Base-by-base conservation (phyloP, 2,329 filamentous ascomycete species). In the Periconia macrospinosa region DNA sequence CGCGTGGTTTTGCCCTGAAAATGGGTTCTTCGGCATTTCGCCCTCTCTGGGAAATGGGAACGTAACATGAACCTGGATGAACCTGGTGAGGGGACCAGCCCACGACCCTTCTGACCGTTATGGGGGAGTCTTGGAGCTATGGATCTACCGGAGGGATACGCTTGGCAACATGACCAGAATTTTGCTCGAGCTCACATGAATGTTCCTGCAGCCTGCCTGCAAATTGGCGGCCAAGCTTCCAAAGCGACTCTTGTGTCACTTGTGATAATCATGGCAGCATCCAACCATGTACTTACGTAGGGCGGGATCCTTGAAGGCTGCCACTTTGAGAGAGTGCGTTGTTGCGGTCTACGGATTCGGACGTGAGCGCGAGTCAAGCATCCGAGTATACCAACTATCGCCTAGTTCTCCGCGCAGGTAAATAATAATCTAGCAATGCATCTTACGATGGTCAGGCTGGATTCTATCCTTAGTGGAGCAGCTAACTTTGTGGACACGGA, bases 381-480 rank as follows among this genome's bases (percentile, higher is more conserved):
- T 14, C 35, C 35, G 10, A 40, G 35, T 40, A 17, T 37, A 30
- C 15, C 41, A 14, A 27, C 20, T 23, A 43, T 41, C 14, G 35
- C n/a, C 30, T n/a, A 37, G 8, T 18, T 13, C 10, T 17, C 7
- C 11, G 23, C 23, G 23, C 23, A 8, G 23, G 8, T 27, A 6
- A 37, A n/a, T n/a, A 37, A 37, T 5, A 37, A 37, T 33, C 33
- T 13, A 10, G 33, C 33, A 37, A 37, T n/a, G 11, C 11, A 37
- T 14, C 33, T 37, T 37, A 52, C 50, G 40, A 23, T 51, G 40
- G 42, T 51, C 50, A 56, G 46, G 47, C 45, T 50, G 42, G 33
- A 51, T 52, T 49, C 57, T 56, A 46, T 55, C 52, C 50, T 50
- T 60, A 52, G 57, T 63, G 66, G 62, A 69, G 63, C 57, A 57